These are phyloP conservation scores for Mycena amicta DNA, from an alignment of 768 basidiomycete species.

Conservation along the genomic window DNA sequence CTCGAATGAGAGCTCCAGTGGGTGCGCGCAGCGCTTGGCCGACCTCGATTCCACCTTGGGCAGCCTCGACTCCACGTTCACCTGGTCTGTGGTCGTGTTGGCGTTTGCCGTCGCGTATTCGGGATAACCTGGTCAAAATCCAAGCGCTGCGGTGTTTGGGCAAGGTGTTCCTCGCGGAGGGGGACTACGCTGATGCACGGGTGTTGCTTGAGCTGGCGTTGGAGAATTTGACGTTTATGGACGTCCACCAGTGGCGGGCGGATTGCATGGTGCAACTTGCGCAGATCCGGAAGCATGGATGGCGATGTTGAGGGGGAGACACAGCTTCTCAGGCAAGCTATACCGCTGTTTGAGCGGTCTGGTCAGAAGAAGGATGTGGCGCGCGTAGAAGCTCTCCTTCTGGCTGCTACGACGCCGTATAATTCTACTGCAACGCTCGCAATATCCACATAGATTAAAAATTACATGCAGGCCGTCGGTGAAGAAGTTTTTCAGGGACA, in stretches of 20 bases:
- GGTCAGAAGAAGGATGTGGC: neutral
- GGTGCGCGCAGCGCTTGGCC: constrained; percentile 1
- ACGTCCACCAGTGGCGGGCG: neutral
- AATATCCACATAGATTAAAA: no score
- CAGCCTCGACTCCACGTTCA: neutral
- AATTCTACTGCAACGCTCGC: no score
- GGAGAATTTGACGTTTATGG: neutral
- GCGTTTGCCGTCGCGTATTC: neutral
- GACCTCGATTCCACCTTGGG: neutral
- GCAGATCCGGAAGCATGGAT: neutral
- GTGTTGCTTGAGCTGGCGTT: neutral
- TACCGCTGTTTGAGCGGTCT: neutral
- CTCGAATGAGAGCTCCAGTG: neutral
- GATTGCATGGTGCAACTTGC: neutral
- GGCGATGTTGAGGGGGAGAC: neutral
- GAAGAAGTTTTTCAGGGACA: no score
- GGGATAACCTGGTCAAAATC: neutral
- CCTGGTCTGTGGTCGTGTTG: neutral
- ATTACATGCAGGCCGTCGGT: no score
- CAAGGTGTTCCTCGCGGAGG: neutral
- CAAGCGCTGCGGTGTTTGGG: constrained; percentile 4
- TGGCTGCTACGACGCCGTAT: neutral
- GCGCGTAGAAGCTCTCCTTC: neutral
- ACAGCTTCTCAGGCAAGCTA: neutral
- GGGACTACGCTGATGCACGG: neutral